Evolutionary conservation across 345 rosid species (phyloP).

Genomic region (Hypericum perforatum): DNA sequence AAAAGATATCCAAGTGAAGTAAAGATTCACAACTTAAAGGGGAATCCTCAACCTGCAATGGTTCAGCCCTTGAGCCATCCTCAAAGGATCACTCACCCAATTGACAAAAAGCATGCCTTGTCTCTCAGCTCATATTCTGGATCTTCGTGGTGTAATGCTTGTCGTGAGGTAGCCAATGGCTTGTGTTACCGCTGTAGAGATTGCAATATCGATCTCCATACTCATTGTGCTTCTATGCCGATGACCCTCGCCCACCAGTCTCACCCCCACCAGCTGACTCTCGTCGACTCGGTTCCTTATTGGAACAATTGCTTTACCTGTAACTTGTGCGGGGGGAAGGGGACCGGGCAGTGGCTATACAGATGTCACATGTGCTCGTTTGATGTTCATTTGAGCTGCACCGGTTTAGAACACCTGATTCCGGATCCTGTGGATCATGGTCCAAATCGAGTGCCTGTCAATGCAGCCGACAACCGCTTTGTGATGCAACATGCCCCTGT

Average conservation of each 20-base stretch:
- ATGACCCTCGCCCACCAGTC: slow-evolving; percentile 23
- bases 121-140: too few relatives aligned
- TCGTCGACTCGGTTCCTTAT: slow-evolving; percentile 41
- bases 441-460: not conserved
- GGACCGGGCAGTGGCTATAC: slow-evolving; percentile 52
- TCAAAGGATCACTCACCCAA: too few relatives aligned
- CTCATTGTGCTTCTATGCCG: slow-evolving; percentile 41
- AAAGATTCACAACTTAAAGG: too few relatives aligned
- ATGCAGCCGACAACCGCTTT: slow-evolving; percentile 13
- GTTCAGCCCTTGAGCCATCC: too few relatives aligned
- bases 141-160: too few relatives aligned
- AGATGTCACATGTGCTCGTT: slow-evolving; percentile 43
- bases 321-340: slow-evolving; percentile 36
- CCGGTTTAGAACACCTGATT: slow-evolving; percentile 6
- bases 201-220: slow-evolving; percentile 45
- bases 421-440: not conserved
- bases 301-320: slow-evolving; percentile 41
- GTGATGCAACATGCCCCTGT: too few relatives aligned
- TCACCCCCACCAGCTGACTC: slow-evolving; percentile 39
- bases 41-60: too few relatives aligned
- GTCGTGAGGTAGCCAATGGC: too few relatives aligned
- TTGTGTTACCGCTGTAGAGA: slow-evolving; percentile 48
- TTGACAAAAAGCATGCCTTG: too few relatives aligned
- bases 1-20: too few relatives aligned
- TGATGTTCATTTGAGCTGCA: slow-evolving; percentile 54